Evolutionary conservation across 495 filamentous ascomycete species (phyloP), one percentile per base, ranked within the genome.

Genomic region (Xylaria palmicola): DNA sequence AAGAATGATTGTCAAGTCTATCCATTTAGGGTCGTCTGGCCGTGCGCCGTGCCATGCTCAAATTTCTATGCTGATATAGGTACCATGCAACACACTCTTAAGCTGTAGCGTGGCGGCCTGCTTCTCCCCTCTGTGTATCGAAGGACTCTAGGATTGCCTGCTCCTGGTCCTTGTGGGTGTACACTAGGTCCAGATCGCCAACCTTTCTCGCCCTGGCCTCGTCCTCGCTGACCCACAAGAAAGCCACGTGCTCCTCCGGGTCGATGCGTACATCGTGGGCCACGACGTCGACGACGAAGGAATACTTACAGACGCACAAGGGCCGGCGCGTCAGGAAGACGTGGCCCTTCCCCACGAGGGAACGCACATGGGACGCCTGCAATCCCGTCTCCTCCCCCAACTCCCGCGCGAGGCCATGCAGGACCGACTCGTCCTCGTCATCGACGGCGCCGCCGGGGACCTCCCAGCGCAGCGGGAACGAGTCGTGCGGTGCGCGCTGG

Each of bases 321-420:
- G 74, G 73, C 10, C 64, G 61, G 48, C 78, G 70, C 13, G 72
- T 76, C 26, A 76, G 64, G 64, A 83, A 83, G 9, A 59, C 52
- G 1, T 68, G 45, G 4, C 63, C 70, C 20, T 64, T 49, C 0
- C 66, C 64, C 7, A 83, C 75, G 39, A 75, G 69, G 32, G 71
- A 50, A 26, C 72, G 68, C 22, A 85, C 70, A 17, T 56, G 60
- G 37, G 32, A 68, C 27, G 75, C 68, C 8, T 65, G 49, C 26
- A 86, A 63, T 12, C 78, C 79, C 13, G 75, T 75, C 70, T 86
- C 84, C 72, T 86, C 84, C 72, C 76, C 78, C n/a, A 86, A 51
- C 70, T 86, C 83, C 12, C 84, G 65, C 22, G 72, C 76, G 9
- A 77, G 68, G 1, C 68, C 78, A 60, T 83, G 76, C 34, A 85